Evolutionary conservation across 495 filamentous ascomycete genomes (phyloP), one percentile per base, ranked within the genome.

Genomic region (Podospora fimiseda): DNA sequence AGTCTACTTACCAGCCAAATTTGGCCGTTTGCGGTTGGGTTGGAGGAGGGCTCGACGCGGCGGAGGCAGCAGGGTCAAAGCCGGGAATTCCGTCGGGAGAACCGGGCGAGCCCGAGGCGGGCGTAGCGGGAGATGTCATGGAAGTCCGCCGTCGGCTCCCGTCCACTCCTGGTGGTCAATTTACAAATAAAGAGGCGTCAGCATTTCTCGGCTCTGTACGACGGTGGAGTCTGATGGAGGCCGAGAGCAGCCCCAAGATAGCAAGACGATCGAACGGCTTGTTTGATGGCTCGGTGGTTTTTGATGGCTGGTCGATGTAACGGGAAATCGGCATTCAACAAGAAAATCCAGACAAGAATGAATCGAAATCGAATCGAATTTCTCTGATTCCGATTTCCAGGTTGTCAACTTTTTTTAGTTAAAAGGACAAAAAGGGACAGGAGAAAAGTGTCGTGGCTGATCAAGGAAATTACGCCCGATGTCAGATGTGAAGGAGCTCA

Each of bases 1-100:
- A 23, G 2, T 1, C 8, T 41, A 58, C 66, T 57, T 41, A 65
- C 66, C 66, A 69, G 33, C 65, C 65, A 54, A 64, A 62, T 41
- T 42, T 60, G 30, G 58, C 54, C 44, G 43, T 37, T 37, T 14
- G 33, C 33, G 8, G n/a, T 37, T 37, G 8, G 33, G n/a, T n/a
- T n/a, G n/a, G n/a, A n/a, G n/a, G n/a, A n/a, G n/a, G n/a, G n/a
- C n/a, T n/a, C n/a, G n/a, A n/a, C n/a, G n/a, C n/a, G n/a, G n/a
- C n/a, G n/a, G n/a, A n/a, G n/a, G n/a, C n/a, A 11, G 27, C 27
- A 33, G 27, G 27, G 27, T 33, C 27, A 33, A 33, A 11, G 11
- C 27, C 27, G 27, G 11, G 11, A 33, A 33, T 11, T 11, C 27
- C 27, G 11, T 33, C 27, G 27, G 27, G 11, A 33, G 27, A 33